Conservation (phyloP, 1,284 basidiomycete species). For the Amylostereum areolatum region DNA sequence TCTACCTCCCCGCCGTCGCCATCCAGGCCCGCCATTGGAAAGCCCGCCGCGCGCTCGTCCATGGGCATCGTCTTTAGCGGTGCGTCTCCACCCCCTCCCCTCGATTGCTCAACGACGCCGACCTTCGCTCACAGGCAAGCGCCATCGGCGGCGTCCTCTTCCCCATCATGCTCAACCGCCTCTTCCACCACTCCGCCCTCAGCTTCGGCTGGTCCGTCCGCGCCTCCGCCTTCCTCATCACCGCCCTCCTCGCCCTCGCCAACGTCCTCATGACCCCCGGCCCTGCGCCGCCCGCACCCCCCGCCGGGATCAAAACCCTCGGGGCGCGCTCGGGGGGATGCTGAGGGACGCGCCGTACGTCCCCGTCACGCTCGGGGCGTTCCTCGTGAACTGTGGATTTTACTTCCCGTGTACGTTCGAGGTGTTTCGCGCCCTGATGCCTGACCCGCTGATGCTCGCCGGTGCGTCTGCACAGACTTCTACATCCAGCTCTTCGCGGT, state of each 20-base stretch:
- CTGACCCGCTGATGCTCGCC: background rate
- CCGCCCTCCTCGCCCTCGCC: conserved; percentile 8
- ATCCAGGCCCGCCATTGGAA: conserved; percentile 40
- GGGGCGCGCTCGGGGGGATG: background rate
- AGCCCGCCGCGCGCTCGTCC: conserved; percentile 37
- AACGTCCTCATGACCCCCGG: conserved; percentile 7
- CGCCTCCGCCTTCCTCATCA: conserved; percentile 10
- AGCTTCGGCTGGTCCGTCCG: conserved; percentile 39
- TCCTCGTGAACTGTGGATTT: conserved; percentile 10
- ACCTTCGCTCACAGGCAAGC: conserved; percentile 8
- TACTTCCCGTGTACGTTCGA: conserved; percentile 14
- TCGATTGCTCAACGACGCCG: background rate
- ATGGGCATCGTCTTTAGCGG: conserved; percentile 39
- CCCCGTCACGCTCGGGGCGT: conserved; percentile 10
- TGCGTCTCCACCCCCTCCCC: conserved; percentile 2
- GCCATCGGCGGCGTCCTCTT: conserved; percentile 28
- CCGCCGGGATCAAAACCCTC: background rate
- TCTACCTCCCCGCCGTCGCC: conserved; percentile 36
- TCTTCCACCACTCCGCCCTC: conserved; percentile 24
- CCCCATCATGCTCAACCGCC: conserved; percentile 44
- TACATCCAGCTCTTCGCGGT: conserved; percentile 15
- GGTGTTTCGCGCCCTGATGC: background rate
- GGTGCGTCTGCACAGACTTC: conserved; percentile 8
- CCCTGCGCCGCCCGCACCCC: background rate
- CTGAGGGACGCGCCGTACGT: conserved; percentile 1